These are phyloP conservation scores for Chrysochromulina parva DNA, from an alignment of 78 protist species.

Conservation along the genomic window DNA sequence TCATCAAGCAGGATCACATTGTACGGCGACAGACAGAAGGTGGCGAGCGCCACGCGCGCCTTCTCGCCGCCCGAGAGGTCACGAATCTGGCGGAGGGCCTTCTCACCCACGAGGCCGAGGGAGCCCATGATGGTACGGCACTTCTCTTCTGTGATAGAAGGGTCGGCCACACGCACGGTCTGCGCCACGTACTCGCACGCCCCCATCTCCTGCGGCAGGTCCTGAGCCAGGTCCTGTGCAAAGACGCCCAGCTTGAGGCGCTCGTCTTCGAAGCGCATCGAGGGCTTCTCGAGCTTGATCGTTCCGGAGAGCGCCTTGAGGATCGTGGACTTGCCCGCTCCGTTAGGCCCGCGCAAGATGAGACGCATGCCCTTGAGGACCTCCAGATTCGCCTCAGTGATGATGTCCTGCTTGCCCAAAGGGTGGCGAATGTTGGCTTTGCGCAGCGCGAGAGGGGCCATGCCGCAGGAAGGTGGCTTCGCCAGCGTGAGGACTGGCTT, in stretches of 20 bases:
- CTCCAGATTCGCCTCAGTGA: neutral
- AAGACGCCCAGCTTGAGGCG: neutral
- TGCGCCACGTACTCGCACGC: neutral
- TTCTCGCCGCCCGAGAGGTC: conserved; percentile 39
- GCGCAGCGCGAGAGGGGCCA: neutral
- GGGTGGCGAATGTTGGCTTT: neutral
- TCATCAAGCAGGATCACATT: conserved; percentile 38
- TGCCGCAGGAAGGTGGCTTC: neutral
- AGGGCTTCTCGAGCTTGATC: too few species aligned
- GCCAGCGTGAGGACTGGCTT: neutral
- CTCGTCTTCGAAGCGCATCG: neutral
- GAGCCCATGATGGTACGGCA: neutral
- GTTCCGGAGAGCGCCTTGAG: neutral
- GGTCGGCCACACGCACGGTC: neutral
- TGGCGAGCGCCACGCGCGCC: conserved; percentile 44
- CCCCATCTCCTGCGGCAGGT: neutral
- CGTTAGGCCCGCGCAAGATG: neutral
- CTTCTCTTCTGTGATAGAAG: neutral
- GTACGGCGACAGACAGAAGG: conserved; percentile 6
- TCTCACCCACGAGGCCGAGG: neutral
- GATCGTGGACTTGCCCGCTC: conserved; percentile 4
- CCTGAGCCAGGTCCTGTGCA: conserved; percentile 14
- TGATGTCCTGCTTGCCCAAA: neutral
- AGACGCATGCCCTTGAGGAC: neutral
- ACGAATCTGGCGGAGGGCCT: neutral